These are phyloP conservation scores for Penicillium occitanis DNA, from an alignment of 2,329 filamentous ascomycete genomes.

Conservation along the genomic window DNA sequence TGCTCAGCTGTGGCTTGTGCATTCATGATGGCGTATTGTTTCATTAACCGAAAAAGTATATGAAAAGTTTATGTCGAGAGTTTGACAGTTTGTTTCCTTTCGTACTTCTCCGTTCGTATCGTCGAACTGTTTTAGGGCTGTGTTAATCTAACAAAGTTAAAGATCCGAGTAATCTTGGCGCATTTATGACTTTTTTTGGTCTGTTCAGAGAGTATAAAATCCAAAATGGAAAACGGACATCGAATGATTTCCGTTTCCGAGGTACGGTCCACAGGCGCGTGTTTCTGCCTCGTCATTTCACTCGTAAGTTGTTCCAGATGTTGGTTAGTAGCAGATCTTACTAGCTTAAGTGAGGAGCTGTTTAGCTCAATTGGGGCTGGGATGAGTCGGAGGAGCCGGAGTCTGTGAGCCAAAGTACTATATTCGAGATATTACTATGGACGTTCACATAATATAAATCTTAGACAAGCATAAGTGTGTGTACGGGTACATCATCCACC, in stretches of 20 bases:
- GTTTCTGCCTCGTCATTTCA: conserved; percentile 12
- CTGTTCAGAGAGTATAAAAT: background rate
- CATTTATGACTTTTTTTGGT: background rate
- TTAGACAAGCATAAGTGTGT: background rate
- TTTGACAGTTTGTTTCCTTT: background rate
- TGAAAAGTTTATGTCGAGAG: background rate
- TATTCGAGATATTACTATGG: background rate
- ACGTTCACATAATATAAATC: background rate
- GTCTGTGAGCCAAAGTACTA: background rate
- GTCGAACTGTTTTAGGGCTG: background rate
- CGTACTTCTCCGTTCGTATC: background rate
- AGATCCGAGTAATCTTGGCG: background rate
- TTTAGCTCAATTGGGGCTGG: background rate
- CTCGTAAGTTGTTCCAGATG: background rate
- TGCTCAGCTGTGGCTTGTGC: background rate
- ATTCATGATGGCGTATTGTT: background rate
- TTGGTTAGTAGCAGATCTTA: background rate
- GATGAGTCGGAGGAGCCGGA: background rate
- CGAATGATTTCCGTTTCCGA: background rate
- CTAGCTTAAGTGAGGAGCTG: background rate
- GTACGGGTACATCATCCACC: background rate
- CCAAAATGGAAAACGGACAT: background rate
- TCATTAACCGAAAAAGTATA: background rate
- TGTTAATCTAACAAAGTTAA: background rate
- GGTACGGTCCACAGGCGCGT: background rate